Base-by-base conservation (phyloP, 139 green algal species). In the Pleodorina starrii region DNA sequence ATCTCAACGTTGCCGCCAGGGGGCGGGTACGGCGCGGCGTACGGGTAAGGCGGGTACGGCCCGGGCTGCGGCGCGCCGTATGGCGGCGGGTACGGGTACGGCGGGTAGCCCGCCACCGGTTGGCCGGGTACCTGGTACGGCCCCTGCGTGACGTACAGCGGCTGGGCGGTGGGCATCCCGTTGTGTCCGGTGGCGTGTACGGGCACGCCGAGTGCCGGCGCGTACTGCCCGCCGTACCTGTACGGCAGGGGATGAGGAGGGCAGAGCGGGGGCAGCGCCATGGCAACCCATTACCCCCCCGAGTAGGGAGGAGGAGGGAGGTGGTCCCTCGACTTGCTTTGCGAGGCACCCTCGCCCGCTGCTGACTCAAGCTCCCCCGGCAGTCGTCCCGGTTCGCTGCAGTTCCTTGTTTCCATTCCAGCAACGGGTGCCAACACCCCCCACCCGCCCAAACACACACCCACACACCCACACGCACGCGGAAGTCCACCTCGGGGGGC, bases 151-250 rank as follows among this genome's bases (percentile, higher is more conserved):
- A 42, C 19, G 60, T 77, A 77, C 51, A 87, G 43, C 16, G 81
- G 81, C 43, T 87, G 60, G 0, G 81, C 60, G 42, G 44, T 63
- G 4, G 81, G 79, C 40, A 46, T 11, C 42, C 81, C 81, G 81
- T 77, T 60, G 7, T 40, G 81, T 12, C 81, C 81, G 5, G 40
- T 72, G 57, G 3, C 21, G 16, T 50, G 38, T 1, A 87, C 81
- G 29, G 81, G 81, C 60, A 87, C 60, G n/a, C 81, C 81, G 1
- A 87, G 6, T 6, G 81, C 81, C 27, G 81, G 81, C 5, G 81
- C 81, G 59, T 87, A 87, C 5, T 27, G 16, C 36, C 81, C 81
- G 43, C 81, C 81, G 21, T 68, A 87, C 60, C 81, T 87, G 81
- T 2, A 48, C n/a, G 25, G 14, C n/a, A n/a, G n/a, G n/a, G n/a